These are phyloP conservation scores for Penicillium argentinense DNA, from an alignment of 495 filamentous ascomycete genomes.

Conservation along the genomic window DNA sequence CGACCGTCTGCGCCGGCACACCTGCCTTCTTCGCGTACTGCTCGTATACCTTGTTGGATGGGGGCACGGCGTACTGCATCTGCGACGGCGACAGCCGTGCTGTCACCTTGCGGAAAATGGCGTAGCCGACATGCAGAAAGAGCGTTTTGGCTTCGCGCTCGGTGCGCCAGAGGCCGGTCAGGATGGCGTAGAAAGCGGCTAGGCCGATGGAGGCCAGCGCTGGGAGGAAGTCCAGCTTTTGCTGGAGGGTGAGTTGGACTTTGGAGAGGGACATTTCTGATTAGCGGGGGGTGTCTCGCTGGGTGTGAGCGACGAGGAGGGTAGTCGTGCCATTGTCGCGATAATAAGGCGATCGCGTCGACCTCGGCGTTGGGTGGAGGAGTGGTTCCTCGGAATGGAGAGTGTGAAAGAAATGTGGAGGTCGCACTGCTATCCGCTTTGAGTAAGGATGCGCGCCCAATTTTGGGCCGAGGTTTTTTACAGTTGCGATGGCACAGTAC, in stretches of 20 bases:
- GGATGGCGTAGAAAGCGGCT: constrained; percentile 30
- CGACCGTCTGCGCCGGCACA: constrained; percentile 45
- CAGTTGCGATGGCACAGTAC: neutral
- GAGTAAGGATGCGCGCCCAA: constrained; percentile 11
- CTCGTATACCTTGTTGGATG: constrained; percentile 51
- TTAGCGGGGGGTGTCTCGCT: too few relatives aligned
- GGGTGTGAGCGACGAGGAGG: too few relatives aligned
- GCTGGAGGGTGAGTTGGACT: constrained; percentile 25
- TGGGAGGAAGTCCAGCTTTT: constrained; percentile 39
- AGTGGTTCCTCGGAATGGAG: neutral
- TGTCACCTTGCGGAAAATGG: constrained; percentile 36
- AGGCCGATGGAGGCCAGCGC: constrained; percentile 29
- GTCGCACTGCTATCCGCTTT: constrained; percentile 19
- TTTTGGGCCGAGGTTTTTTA: constrained; percentile 1
- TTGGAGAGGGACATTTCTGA: constrained; percentile 23
- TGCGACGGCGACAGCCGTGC: constrained; percentile 28
- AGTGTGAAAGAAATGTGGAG: constrained; percentile 13
- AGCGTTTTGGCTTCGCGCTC: constrained; percentile 34
- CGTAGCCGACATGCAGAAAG: constrained; percentile 41
- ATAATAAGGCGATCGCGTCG: too few relatives aligned
- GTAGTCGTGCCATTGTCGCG: neutral
- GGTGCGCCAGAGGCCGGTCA: constrained; percentile 36
- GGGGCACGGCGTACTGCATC: constrained; percentile 37
- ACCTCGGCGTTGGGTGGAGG: neutral
- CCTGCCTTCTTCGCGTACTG: constrained; percentile 40